Evolutionary conservation across 1,284 basidiomycete species (phyloP), one percentile per base, ranked within the genome.

Genomic region (Ceraceosorus bombacis): DNA sequence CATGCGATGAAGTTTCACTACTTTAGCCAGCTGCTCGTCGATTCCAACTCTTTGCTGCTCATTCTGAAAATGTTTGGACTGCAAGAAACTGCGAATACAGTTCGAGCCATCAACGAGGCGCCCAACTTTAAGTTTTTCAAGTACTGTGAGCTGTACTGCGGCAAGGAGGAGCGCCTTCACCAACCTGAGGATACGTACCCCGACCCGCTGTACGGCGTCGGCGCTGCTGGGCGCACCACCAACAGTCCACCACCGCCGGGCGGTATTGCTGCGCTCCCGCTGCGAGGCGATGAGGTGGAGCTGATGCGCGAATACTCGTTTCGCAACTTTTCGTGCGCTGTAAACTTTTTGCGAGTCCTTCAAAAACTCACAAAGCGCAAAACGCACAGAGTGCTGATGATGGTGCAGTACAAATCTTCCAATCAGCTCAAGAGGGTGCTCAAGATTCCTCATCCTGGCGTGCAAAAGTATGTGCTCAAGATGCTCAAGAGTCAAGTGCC

Each of bases 401-500:
- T 99, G 63, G 90, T 95, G 27, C 92, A 97, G 78, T 97, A 98
- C 82, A 99, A 98, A 82, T 94, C 90, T 76, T 93, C 91, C 49
- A 92, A 72, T 7, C 76, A 76, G 58, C 81, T 99, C 69, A 99
- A 99, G 80, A 85, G 95, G 37, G 88, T 95, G 63, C 82, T 98
- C 63, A 86, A 89, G 78, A 91, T 98, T 13, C 87, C 89, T 68
- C 95, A 99, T 72, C 89, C 90, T 5, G 85, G 93, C 82, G 80
- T 98, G 66, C 94, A 98, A 78, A 82, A 96, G 37, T 92, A 97
- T 79, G 86, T 94, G n/a, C 82, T 99, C 68, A 98, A 98, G 80
- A 82, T 98, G 61, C 91, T 98, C 81, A 98, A 98, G 82, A 93
- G 90, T 68, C 95, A 98, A 83, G 92, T 98, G 36, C 95, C 95